phyloP scores from a whole-genome alignment of 139 green algal genomes.

The Micractinium conductrix region DNA sequence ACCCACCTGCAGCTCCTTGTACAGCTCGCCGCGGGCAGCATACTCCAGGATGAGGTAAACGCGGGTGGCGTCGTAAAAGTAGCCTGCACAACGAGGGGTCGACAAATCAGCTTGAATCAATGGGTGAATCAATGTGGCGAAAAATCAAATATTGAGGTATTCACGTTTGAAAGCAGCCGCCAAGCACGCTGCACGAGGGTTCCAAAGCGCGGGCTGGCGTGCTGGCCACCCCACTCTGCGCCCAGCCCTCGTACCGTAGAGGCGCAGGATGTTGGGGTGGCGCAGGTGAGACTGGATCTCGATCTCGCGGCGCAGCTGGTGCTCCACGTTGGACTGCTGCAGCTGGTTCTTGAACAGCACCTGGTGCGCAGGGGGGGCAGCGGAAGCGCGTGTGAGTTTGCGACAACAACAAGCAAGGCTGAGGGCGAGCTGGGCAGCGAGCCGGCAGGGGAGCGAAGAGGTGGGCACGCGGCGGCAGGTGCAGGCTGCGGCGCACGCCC shows the following conservation, averaged over 20 bases:
- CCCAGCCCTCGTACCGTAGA: slow-evolving; percentile 92
- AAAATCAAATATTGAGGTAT: too few relatives aligned
- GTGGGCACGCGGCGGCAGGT: not conserved
- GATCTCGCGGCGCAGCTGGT: slow-evolving; percentile 97
- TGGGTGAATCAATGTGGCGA: too few relatives aligned
- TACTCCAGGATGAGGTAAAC: slow-evolving; percentile 99
- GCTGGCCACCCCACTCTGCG: not conserved
- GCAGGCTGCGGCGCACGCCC: too few relatives aligned
- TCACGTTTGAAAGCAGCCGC: too few relatives aligned
- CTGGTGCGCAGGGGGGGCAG: slow-evolving; percentile 47
- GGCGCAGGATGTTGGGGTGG: slow-evolving; percentile 97
- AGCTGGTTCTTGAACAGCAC: slow-evolving; percentile 98
- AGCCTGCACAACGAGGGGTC: too few relatives aligned
- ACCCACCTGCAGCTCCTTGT: slow-evolving; percentile 88
- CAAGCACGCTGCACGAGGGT: too few relatives aligned
- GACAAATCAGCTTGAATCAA: too few relatives aligned
- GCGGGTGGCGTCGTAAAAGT: slow-evolving; percentile 88
- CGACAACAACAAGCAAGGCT: too few relatives aligned
- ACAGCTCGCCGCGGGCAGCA: slow-evolving; percentile 94
- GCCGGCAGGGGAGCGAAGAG: not conserved
- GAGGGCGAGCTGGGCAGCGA: too few relatives aligned
- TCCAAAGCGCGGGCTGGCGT: not conserved
- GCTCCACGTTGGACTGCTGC: slow-evolving; percentile 94
- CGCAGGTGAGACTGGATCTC: slow-evolving; percentile 99
- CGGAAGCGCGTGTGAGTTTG: not conserved